A percentile compares a stretch with the other conserved stretches of the same genome.
Evolutionary conservation across 495 filamentous ascomycete genomes (phyloP).

Genomic region (Chaetomidium leptoderma): DNA sequence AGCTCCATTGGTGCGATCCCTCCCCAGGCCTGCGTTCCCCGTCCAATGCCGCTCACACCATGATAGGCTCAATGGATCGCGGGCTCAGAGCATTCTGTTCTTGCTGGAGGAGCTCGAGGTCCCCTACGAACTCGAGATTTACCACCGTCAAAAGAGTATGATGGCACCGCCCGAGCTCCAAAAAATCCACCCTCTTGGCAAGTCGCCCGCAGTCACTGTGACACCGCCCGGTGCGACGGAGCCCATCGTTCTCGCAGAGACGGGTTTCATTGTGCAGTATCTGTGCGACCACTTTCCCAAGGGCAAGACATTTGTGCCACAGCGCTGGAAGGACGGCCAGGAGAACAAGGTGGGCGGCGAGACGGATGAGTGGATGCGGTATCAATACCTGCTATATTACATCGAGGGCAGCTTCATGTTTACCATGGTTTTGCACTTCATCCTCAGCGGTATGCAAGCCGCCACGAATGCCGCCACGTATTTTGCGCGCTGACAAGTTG

Average conservation of each 20-base stretch:
- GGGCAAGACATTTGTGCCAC: slow-evolving; percentile 55
- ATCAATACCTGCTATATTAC: slow-evolving; percentile 76
- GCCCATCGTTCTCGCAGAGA: slow-evolving; percentile 71
- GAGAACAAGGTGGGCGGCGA: slow-evolving; percentile 58
- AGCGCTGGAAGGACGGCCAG: slow-evolving; percentile 56
- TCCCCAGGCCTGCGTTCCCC: not conserved
- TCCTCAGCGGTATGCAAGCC: slow-evolving; percentile 35
- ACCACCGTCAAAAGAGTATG: slow-evolving; percentile 54
- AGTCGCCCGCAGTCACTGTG: slow-evolving; percentile 71
- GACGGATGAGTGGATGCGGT: slow-evolving; percentile 69
- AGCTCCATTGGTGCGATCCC: slow-evolving; percentile 67
- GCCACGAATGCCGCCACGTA: not conserved
- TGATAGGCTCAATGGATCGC: slow-evolving; percentile 65
- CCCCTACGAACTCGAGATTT: slow-evolving; percentile 70
- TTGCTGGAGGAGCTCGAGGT: slow-evolving; percentile 78
- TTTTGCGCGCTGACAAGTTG: not conserved
- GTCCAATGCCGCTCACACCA: slow-evolving; percentile 11
- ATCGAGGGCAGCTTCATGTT: slow-evolving; percentile 76
- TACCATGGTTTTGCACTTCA: slow-evolving; percentile 54
- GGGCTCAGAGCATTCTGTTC: slow-evolving; percentile 80
- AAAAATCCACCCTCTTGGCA: slow-evolving; percentile 75
- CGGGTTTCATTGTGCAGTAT: slow-evolving; percentile 72
- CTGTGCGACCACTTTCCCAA: slow-evolving; percentile 65
- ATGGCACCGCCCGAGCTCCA: slow-evolving; percentile 67
- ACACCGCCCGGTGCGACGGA: slow-evolving; percentile 36